Percentiles rank a stretch among this genome's conserved stretches.
phyloP scores from a whole-genome alignment of 371 early-diverging fungal species.

The Syncephalastrum sp. region DNA sequence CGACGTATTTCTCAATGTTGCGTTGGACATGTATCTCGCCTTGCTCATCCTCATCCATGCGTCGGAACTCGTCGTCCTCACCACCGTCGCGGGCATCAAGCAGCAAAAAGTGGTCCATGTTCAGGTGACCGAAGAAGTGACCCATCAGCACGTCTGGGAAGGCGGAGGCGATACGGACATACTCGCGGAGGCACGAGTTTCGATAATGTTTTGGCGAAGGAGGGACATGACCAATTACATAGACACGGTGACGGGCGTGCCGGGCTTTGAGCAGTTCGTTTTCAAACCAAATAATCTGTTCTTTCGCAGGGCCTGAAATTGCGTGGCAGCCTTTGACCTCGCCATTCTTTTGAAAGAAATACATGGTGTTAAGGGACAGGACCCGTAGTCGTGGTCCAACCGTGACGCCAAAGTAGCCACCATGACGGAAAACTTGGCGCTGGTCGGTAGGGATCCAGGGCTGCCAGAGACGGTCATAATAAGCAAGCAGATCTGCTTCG shows the following conservation, averaged over 20 bases:
- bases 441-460: constrained; percentile 62
- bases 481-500: constrained; percentile 18
- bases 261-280: constrained; percentile 54
- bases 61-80: not conserved
- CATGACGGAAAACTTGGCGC: constrained; percentile 58
- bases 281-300: constrained; percentile 71
- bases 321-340: constrained; percentile 13
- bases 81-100: constrained; percentile 27
- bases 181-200: constrained; percentile 57
- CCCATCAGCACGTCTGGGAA: constrained; percentile 66
- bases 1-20: constrained; percentile 26
- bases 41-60: constrained; percentile 4
- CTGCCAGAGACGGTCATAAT: constrained; percentile 56
- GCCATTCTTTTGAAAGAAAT: constrained; percentile 16
- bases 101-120: constrained; percentile 75
- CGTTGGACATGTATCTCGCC: constrained; percentile 22
- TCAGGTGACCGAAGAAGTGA: constrained; percentile 80
- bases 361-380: constrained; percentile 18
- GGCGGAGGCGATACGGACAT: constrained; percentile 56
- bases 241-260: constrained; percentile 32
- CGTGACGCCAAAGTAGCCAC: constrained; percentile 24
- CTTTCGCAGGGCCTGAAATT: constrained; percentile 56
- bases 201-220: constrained; percentile 71
- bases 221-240: constrained; percentile 77
- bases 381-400: constrained; percentile 13